Percentiles rank a stretch among this genome's conserved stretches.
phyloP scores from a whole-genome alignment of 169 alveolate species.

The Cryptosporidium xiaoi region DNA sequence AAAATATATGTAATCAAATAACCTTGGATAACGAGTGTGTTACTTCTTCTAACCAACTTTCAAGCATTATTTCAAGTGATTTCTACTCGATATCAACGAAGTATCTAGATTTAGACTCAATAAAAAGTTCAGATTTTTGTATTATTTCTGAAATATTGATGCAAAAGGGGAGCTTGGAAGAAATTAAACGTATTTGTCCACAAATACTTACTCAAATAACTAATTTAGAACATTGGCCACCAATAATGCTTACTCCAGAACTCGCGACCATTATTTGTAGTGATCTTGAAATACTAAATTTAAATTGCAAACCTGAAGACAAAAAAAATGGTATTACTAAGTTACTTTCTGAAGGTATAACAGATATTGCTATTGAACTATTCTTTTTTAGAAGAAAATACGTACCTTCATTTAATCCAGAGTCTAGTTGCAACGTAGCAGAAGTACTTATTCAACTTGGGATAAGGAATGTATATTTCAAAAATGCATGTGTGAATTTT shows the following conservation, averaged over 20 bases:
- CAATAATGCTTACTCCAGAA: slow-evolving; percentile 58
- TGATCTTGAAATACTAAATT: slow-evolving; percentile 18
- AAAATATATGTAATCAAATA: slow-evolving; percentile 29
- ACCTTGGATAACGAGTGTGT: slow-evolving; percentile 10
- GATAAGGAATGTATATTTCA: slow-evolving; percentile 27
- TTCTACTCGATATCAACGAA: slow-evolving; percentile 65
- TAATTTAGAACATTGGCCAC: slow-evolving; percentile 70
- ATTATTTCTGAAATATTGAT: slow-evolving; percentile 43
- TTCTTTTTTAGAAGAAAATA: slow-evolving; percentile 54
- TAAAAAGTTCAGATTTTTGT: slow-evolving; percentile 58
- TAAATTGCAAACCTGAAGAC: slow-evolving; percentile 13
- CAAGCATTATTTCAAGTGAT: slow-evolving; percentile 12
- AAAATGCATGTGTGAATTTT: slow-evolving; percentile 7
- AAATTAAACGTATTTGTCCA: slow-evolving; percentile 37
- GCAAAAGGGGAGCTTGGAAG: slow-evolving; percentile 36
- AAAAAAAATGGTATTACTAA: slow-evolving; percentile 31
- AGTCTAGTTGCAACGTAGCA: slow-evolving; percentile 53
- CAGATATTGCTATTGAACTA: slow-evolving; percentile 38
- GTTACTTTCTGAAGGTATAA: slow-evolving; percentile 24
- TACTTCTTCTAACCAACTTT: slow-evolving; percentile 3
- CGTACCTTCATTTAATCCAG: slow-evolving; percentile 29
- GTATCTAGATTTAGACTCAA: slow-evolving; percentile 27
- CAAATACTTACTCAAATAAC: slow-evolving; percentile 43
- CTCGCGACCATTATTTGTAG: slow-evolving; percentile 23
- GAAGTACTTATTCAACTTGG: slow-evolving; percentile 37